A percentile compares a stretch with the other conserved stretches of the same genome.
phyloP scores from a whole-genome alignment of 371 early-diverging fungal genomes.

The Mortierella sp. region DNA sequence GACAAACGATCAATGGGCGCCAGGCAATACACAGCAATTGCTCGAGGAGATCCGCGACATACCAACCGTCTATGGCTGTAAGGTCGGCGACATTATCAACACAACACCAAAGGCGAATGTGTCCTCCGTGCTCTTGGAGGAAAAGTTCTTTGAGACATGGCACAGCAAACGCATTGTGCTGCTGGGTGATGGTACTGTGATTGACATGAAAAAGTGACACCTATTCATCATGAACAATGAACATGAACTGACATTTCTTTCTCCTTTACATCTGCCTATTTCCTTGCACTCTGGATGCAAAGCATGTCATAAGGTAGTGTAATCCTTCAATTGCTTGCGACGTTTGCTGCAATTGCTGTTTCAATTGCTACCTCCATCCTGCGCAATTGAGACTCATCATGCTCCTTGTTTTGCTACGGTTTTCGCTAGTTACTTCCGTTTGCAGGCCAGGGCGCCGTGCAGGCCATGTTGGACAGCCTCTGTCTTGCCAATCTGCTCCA shows the following conservation, averaged over 20 bases:
- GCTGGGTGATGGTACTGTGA: slow-evolving; percentile 31
- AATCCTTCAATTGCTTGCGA: neutral
- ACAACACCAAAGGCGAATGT: slow-evolving; percentile 31
- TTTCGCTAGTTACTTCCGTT: slow-evolving; percentile 27
- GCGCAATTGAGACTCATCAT: neutral
- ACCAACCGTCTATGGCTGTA: slow-evolving; percentile 27
- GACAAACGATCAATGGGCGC: slow-evolving; percentile 8
- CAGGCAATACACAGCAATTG: slow-evolving; percentile 6
- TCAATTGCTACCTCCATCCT: neutral
- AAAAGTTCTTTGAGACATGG: slow-evolving; percentile 43
- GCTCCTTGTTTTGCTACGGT: neutral
- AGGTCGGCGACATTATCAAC: slow-evolving; percentile 27
- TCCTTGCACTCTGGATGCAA: neutral
- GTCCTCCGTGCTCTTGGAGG: slow-evolving; percentile 39
- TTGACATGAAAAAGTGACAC: too few relatives aligned
- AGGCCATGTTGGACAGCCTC: slow-evolving; percentile 40
- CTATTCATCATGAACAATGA: too few relatives aligned
- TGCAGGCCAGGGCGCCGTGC: slow-evolving; percentile 45
- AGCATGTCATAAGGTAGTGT: slow-evolving; percentile 20
- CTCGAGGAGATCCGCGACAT: slow-evolving; percentile 14
- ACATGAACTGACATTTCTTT: too few relatives aligned
- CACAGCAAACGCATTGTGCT: slow-evolving; percentile 37
- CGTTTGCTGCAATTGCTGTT: neutral
- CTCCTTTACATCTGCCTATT: too few relatives aligned
- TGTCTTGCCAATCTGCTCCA: slow-evolving; percentile 34